phyloP scores from a whole-genome alignment of 352 stramenopile species.

The Globisporangium lucens region DNA sequence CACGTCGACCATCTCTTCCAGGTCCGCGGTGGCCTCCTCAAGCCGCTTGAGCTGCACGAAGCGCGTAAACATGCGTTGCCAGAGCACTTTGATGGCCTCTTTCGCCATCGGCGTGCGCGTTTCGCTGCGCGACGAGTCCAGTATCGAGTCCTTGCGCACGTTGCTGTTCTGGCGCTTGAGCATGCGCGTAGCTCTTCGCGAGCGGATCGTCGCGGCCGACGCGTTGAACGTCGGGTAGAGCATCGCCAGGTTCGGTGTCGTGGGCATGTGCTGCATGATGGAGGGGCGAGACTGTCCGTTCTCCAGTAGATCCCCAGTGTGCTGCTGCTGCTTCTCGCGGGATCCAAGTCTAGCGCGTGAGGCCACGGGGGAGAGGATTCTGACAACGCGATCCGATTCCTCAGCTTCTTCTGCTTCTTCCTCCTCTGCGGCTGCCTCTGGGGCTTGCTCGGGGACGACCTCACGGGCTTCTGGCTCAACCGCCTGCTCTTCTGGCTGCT shows the following conservation, averaged over 20 bases:
- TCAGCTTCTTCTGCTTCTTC: conserved; percentile 1
- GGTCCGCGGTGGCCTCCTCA: conserved; percentile 43
- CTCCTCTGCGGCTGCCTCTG: conserved; percentile 9
- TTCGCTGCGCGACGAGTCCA: conserved; percentile 5
- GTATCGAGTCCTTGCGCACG: conserved; percentile 21
- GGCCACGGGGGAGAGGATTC: neutral
- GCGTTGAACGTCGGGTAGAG: conserved; percentile 8
- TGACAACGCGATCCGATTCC: conserved; percentile 10
- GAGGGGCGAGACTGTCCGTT: neutral
- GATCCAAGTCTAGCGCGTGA: neutral
- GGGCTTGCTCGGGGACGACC: conserved; percentile 4
- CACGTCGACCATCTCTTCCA: conserved; percentile 52
- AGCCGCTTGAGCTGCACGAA: conserved; percentile 56
- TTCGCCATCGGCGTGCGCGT: conserved; percentile 29
- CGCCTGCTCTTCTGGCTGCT: neutral
- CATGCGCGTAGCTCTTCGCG: conserved; percentile 27
- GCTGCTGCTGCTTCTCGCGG: conserved; percentile 1
- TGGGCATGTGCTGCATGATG: conserved; percentile 25
- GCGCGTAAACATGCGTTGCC: conserved; percentile 44
- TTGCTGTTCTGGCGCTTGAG: conserved; percentile 26
- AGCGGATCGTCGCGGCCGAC: conserved; percentile 24
- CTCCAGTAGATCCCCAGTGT: neutral
- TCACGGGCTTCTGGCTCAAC: neutral
- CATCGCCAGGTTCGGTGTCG: conserved; percentile 23
- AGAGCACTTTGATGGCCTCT: conserved; percentile 38